Conservation (phyloP, 352 stramenopile species). For the Phytophthora pinifolia region DNA sequence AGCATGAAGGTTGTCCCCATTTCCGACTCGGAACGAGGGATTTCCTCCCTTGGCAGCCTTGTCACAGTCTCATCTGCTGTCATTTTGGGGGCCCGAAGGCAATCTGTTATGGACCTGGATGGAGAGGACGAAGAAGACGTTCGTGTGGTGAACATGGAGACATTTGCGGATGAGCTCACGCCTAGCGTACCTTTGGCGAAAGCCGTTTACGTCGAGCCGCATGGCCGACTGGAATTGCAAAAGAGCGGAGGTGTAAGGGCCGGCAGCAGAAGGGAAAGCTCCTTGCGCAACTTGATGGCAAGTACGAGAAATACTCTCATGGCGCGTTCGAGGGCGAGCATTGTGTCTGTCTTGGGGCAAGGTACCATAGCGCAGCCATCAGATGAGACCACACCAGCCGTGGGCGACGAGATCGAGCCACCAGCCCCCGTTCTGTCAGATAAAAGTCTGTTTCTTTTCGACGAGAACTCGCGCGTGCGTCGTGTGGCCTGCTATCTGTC, state of each 20-base stretch:
- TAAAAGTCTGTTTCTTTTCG: constrained; percentile 58
- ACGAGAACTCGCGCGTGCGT: constrained; percentile 39
- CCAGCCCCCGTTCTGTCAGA: not conserved
- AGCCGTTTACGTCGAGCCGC: constrained; percentile 24
- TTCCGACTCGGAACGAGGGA: constrained; percentile 22
- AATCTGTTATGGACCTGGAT: constrained; percentile 31
- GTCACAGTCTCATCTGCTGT: constrained; percentile 14
- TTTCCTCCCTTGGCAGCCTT: constrained; percentile 19
- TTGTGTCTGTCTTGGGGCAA: constrained; percentile 15
- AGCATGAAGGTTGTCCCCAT: constrained; percentile 51
- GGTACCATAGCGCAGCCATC: not conserved
- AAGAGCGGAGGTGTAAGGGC: not conserved
- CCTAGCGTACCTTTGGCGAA: constrained; percentile 26
- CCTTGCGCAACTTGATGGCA: constrained; percentile 13
- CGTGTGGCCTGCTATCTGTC: constrained; percentile 49
- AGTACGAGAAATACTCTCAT: constrained; percentile 20
- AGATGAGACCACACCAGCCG: constrained; percentile 3
- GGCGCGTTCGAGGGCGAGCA: constrained; percentile 13
- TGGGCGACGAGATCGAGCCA: not conserved
- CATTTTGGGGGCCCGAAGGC: constrained; percentile 11
- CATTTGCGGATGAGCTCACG: constrained; percentile 28
- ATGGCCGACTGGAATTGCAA: constrained; percentile 2
- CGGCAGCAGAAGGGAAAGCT: constrained; percentile 2
- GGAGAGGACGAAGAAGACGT: constrained; percentile 42
- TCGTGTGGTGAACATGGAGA: constrained; percentile 31